phyloP scores from a whole-genome alignment of 371 early-diverging fungal species.

The Blakeslea trispora region DNA sequence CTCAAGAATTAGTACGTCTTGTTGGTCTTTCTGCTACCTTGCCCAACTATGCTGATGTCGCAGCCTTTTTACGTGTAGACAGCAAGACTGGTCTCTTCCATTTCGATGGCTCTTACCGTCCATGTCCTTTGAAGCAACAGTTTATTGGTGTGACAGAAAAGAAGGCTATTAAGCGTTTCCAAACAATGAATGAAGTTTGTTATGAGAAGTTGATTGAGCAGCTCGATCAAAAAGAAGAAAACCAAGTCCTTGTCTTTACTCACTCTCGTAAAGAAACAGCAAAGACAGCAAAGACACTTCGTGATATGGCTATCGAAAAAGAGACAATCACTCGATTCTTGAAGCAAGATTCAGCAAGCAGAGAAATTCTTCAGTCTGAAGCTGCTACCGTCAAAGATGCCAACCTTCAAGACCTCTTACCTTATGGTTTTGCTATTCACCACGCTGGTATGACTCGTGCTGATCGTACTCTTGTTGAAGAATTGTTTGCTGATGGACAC shows the following conservation, averaged over 20 bases:
- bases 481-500: slow-evolving; percentile 89
- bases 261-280: slow-evolving; percentile 98
- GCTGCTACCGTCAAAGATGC: slow-evolving; percentile 79
- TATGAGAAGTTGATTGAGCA: slow-evolving; percentile 94
- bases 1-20: slow-evolving; percentile 90
- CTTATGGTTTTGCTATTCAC: slow-evolving; percentile 97
- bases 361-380: slow-evolving; percentile 84
- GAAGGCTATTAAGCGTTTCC: slow-evolving; percentile 91
- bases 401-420: slow-evolving; percentile 85
- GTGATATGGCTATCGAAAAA: slow-evolving; percentile 89
- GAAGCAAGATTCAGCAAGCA: slow-evolving; percentile 74
- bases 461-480: slow-evolving; percentile 95
- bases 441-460: slow-evolving; percentile 98
- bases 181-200: slow-evolving; percentile 94
- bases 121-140: slow-evolving; percentile 94
- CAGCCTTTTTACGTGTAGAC: slow-evolving; percentile 92
- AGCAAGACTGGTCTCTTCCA: slow-evolving; percentile 82
- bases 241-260: slow-evolving; percentile 97
- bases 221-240: slow-evolving; percentile 68
- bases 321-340: slow-evolving; percentile 83
- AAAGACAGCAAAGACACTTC: slow-evolving; percentile 87
- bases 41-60: slow-evolving; percentile 98
- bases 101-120: slow-evolving; percentile 94
- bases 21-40: slow-evolving; percentile 99
- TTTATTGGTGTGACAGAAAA: slow-evolving; percentile 96